Evolutionary conservation across 129 eudicot species (phyloP), one percentile per base, ranked within the genome.

Genomic region (Flaveria linearis): DNA sequence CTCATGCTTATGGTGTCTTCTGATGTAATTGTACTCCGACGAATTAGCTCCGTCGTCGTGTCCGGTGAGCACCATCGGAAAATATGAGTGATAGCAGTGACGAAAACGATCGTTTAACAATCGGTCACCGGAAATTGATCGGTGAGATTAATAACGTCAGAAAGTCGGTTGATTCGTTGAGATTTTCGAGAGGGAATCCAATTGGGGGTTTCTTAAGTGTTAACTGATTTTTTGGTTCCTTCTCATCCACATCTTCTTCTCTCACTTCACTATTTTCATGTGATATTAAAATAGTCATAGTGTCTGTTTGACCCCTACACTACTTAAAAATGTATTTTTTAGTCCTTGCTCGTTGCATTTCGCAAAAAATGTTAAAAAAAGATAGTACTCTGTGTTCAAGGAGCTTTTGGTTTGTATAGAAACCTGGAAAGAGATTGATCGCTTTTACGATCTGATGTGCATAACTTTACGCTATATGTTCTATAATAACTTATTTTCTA

Each of bases 1-100:
- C 64, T 90, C 91, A 10, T 88, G 96, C 82, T 84, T 86, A 81
- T 93, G 98, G 69, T 90, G 88, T 74, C 79, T 90, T 51, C 82
- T 80, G 68, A 93, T 85, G 77, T 73, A 85, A 75, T 84, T 89
- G 58, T 82, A 82, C 68, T 82, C 94, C 86, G 71, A 55, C 18
- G 68, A 78, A 25, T 17, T 69, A 17, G 77, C 83, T 16, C 47
- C 87, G 79, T 78, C 80, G 12, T 64, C 73, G 75, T 73, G 18
- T 28, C 55, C 74, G 56, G 83, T 73, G 61, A 68, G 67, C 66
- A 70, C 85, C 85, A 76, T 77, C 74, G 78, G 63, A 5, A 30
- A 68, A 25, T 69, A 56, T 41, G 39, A 51, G 39, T 57, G 3
- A 45, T 26, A 28, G 23, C 7, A 68, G 16, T 25, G 22, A 17